Evolutionary conservation across 768 basidiomycete species (phyloP).

Genomic region (Kondoa malvinella): DNA sequence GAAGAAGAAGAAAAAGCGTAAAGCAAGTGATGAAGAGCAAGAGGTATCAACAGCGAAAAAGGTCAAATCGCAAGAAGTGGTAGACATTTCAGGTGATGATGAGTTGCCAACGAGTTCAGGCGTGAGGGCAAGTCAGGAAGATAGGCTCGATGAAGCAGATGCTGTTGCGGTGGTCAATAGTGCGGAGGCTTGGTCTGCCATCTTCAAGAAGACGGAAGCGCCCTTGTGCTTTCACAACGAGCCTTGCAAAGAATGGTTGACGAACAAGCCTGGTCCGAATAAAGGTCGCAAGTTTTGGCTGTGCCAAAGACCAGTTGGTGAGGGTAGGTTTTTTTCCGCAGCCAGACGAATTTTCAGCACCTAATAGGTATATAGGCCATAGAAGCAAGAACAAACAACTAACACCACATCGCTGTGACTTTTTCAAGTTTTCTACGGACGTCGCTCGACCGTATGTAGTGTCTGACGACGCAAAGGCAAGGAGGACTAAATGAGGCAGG

Average conservation of each 20-base stretch:
- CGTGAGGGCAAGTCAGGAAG: neutral
- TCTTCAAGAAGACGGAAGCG: neutral
- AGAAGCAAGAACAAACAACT: neutral
- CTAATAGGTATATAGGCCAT: no score
- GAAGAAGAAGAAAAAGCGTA: neutral
- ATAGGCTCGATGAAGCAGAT: neutral
- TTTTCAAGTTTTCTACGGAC: neutral
- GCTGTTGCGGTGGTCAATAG: neutral
- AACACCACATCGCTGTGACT: neutral
- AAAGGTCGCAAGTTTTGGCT: neutral
- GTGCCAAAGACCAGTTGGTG: neutral
- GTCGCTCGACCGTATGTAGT: neutral
- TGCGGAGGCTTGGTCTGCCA: neutral
- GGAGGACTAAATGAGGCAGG: neutral
- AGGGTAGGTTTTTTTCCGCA: no score
- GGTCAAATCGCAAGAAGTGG: neutral
- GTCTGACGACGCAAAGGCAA: neutral
- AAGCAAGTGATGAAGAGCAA: neutral
- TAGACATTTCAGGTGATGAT: neutral
- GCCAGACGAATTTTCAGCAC: no score
- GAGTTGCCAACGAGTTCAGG: neutral
- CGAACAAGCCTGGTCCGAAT: neutral
- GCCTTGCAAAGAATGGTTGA: neutral
- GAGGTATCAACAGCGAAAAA: neutral
- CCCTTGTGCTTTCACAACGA: neutral